Evolutionary conservation across 1,284 basidiomycete species (phyloP), one percentile per base, ranked within the genome.

Genomic region (Apiotrichum gamsii): DNA sequence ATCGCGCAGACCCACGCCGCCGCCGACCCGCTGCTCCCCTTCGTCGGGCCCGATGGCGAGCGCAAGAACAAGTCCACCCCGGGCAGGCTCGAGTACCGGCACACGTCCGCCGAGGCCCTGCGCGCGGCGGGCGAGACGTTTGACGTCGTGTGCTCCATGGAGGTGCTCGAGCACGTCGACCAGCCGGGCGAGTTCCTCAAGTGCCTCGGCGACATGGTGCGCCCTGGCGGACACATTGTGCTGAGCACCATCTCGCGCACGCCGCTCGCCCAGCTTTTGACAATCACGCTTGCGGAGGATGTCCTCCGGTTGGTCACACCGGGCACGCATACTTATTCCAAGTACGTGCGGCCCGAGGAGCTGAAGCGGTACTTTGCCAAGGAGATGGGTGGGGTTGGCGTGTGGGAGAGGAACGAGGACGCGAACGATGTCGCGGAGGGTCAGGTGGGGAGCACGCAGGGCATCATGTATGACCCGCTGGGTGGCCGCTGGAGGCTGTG

Each of bases 101-200:
- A 90, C 61, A 78, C 81, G 0, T 78, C 87, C 0, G 90, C 87
- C 0, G 94, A 97, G 66, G 77, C 78, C 0, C 78, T 81, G 5
- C 67, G 78, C 19, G 79, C 82, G 9, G 67, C 57, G 8, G 72
- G 73, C 18, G 62, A 78, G 24, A 78, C 78, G 36, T 98, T 85
- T 65, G 94, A 98, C 68, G 78, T 94, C 8, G 91, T 99, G 14
- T 95, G 90, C 67, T 87, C 90, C 10, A 91, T 98, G 90, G 95
- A 99, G 68, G 93, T 99, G 15, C 67, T 99, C 35, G 95, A 99
- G 74, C 95, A 99, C 65, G 95, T 99, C 50, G 86, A 95, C 64
- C 83, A 91, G 59, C 94, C 95, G 0, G 77, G 81, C 11, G 78
- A 79, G 8, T 99, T 99, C 70, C 76, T 96, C 42, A 76, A 80